These are phyloP conservation scores for Coemansia sp. DNA, from an alignment of 192 early-diverging fungal species.

Conservation along the genomic window DNA sequence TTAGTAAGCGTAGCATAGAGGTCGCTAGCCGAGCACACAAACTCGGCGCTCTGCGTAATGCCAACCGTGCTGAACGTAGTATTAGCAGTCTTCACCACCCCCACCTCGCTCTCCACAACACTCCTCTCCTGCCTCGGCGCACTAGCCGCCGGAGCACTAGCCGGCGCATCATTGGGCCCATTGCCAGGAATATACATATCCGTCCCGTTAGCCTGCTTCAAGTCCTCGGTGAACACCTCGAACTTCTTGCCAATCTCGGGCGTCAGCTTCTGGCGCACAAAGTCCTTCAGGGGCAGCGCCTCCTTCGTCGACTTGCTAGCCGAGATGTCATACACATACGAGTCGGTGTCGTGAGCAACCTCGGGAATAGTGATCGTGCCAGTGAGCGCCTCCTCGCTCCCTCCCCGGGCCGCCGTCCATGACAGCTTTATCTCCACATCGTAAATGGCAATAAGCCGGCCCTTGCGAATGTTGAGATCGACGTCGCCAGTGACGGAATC, in stretches of 20 bases:
- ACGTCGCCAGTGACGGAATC: constrained; percentile 78
- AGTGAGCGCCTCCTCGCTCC: constrained; percentile 28
- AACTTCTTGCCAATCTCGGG: constrained; percentile 64
- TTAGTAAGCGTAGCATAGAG: constrained; percentile 83
- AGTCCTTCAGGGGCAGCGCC: constrained; percentile 57
- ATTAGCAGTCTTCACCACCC: constrained; percentile 18
- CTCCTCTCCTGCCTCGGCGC: constrained; percentile 4
- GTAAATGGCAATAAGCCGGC: constrained; percentile 91
- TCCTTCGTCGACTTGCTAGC: constrained; percentile 28
- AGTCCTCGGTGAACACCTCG: constrained; percentile 62
- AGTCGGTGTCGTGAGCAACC: constrained; percentile 84
- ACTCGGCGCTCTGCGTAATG: constrained; percentile 73
- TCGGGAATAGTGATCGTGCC: constrained; percentile 87
- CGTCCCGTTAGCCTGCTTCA: constrained; percentile 74
- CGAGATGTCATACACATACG: constrained; percentile 75
- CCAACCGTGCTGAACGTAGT: constrained; percentile 60
- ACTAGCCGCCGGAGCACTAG: constrained; percentile 5
- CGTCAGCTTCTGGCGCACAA: constrained; percentile 67
- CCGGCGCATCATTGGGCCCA: background rate
- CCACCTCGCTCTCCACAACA: background rate
- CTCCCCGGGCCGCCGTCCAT: constrained; percentile 61
- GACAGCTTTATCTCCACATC: constrained; percentile 76
- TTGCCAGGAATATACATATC: constrained; percentile 72
- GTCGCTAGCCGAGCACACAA: constrained; percentile 77
- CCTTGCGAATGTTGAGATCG: constrained; percentile 94